These are phyloP conservation scores for Funneliformis geosporum DNA, from an alignment of 192 early-diverging fungal species.

Conservation along the genomic window DNA sequence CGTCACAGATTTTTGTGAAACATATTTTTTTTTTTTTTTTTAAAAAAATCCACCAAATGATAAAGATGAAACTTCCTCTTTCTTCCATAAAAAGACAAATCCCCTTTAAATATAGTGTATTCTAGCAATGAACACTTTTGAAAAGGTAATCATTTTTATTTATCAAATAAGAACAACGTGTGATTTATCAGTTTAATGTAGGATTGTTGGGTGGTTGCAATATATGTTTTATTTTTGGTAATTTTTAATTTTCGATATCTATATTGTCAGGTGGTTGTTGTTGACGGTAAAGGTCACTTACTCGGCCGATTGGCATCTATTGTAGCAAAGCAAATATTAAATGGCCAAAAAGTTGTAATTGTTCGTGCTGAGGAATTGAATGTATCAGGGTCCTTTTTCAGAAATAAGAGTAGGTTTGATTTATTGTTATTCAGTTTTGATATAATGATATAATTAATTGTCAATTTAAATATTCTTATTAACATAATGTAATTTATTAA, in stretches of 20 bases:
- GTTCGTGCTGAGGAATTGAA: slow-evolving; percentile 99
- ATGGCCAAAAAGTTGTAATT: slow-evolving; percentile 95
- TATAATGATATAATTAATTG: not conserved
- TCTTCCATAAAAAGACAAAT: not conserved
- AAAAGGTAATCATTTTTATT: slow-evolving; percentile 11
- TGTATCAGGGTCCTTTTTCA: slow-evolving; percentile 97
- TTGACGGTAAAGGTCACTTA: slow-evolving; percentile 14
- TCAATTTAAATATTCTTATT: not conserved
- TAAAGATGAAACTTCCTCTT: not conserved
- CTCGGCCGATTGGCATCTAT: slow-evolving; percentile 94
- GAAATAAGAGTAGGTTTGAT: slow-evolving; percentile 91
- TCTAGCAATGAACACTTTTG: slow-evolving; percentile 7
- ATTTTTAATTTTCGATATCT: not conserved
- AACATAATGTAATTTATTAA: not conserved
- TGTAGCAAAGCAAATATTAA: slow-evolving; percentile 97
- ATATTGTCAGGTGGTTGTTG: not conserved
- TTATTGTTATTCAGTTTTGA: not conserved
- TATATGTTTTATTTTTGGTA: not conserved
- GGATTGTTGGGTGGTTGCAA: not conserved
- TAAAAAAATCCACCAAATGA: not conserved
- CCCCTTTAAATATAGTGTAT: not conserved
- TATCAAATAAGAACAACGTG: not conserved
- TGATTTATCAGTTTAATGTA: not conserved
- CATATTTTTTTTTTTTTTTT: not conserved
- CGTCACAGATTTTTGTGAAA: not conserved